Base-by-base conservation (phyloP, 1,139 yeast genomes). In the Dujonia santamariae region DNA sequence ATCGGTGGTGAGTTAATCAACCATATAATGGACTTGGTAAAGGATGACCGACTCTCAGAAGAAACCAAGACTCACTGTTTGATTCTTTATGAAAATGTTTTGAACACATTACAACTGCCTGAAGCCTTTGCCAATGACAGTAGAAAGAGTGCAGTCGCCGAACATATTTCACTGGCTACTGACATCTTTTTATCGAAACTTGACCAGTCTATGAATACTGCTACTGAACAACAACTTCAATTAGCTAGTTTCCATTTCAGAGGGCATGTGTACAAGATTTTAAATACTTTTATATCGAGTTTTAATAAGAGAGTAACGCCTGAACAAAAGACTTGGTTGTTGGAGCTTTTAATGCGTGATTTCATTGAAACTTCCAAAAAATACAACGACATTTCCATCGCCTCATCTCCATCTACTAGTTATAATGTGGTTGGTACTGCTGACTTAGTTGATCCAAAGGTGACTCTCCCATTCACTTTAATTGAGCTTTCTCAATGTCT, bases 1-100 rank as follows among this genome's bases (percentile, higher is more conserved):
- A 67, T 81, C 24, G 90, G 88, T 1, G 44, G 54, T 19, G 67
- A 67, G 32, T 67, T 85, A 1, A 62, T 79, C 24, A 54, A 62
- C 20, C 75, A 75, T 43, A 61, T 80, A 46, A 49, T 68, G 41
- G 45, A 52, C 27, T 52, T 80, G 12, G 54, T 81, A 27, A 38
- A 53, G 4, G 54, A 56, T 22, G 41, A 52, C 0, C 39, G 44
- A 1, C 47, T 66, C 11, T 45, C 54, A n/a, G 36, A 65, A 1
- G 65, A 59, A 8, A 61, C 75, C 7, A 77, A 75, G 45, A 55
- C 67, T 2, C 67, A 69, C 19, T 75, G 81, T 1, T 56, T 78
- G 4, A 66, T 65, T 20, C 58, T 84, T 30, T 73, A 81, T 47
- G 70, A 71, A 35, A 64, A 72, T 7, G 72, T 82, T 13, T 53